A percentile compares a stretch with the other conserved stretches of the same genome.
phyloP scores from a whole-genome alignment of 306 rosid genomes.

The Cercis canadensis region DNA sequence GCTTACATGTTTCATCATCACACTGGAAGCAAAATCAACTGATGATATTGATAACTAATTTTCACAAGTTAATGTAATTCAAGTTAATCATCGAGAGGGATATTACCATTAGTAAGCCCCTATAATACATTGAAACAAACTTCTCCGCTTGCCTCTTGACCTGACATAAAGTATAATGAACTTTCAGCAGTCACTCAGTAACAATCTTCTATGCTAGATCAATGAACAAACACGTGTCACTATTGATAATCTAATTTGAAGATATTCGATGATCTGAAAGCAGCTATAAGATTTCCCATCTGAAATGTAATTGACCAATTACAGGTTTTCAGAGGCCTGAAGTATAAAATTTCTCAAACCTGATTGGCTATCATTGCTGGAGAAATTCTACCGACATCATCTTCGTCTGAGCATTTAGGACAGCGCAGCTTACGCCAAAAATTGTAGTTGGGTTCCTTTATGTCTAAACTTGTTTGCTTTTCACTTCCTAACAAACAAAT shows the following conservation, averaged over 20 bases:
- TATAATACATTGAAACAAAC: conserved; percentile 76
- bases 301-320: conserved; percentile 30
- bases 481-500: conserved; percentile 53
- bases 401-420: conserved; percentile 77
- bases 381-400: conserved; percentile 64
- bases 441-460: conserved; percentile 50
- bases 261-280: conserved; percentile 23
- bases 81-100: conserved; percentile 19
- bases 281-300: not conserved
- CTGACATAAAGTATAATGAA: conserved; percentile 47
- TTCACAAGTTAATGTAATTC: conserved; percentile 6
- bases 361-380: conserved; percentile 87
- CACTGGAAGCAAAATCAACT: conserved; percentile 62
- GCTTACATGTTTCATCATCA: conserved; percentile 91
- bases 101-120: conserved; percentile 74
- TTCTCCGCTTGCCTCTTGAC: conserved; percentile 84
- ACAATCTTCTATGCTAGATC: conserved; percentile 26
- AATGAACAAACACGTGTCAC: conserved; percentile 18
- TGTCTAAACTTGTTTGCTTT: conserved; percentile 45
- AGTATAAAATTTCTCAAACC: conserved; percentile 47
- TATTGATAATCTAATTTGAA: conserved; percentile 1
- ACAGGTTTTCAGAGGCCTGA: conserved; percentile 1
- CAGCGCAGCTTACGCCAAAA: conserved; percentile 78
- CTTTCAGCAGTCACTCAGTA: conserved; percentile 30
- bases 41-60: conserved; percentile 2